Conservation (phyloP, 768 basidiomycete genomes). For the Guyanaporus albipodus region DNA sequence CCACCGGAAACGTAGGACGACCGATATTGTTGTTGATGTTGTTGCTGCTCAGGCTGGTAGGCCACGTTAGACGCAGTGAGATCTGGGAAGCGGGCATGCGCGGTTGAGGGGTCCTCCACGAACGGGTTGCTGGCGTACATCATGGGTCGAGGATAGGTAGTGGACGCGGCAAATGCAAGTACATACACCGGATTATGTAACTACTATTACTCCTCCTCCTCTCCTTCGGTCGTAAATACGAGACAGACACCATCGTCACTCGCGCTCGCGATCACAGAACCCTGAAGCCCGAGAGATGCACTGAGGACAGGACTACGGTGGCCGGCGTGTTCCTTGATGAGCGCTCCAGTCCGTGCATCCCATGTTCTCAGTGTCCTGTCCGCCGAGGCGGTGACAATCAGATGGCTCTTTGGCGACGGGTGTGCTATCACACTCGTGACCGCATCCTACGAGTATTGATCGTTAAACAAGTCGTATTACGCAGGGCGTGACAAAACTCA, state of each 20-base stretch:
- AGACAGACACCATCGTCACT: slow-evolving; percentile 88
- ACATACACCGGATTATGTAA: slow-evolving; percentile 21
- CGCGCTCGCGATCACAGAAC: slow-evolving; percentile 76
- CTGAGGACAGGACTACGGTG: slow-evolving; percentile 75
- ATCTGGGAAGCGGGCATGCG: slow-evolving; percentile 61
- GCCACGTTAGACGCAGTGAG: slow-evolving; percentile 36
- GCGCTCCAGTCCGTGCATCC: slow-evolving; percentile 83
- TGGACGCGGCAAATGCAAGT: no score
- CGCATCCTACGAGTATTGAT: slow-evolving; percentile 60
- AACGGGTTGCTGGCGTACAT: slow-evolving; percentile 70
- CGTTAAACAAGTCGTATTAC: background rate
- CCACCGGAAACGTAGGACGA: background rate
- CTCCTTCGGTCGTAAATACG: slow-evolving; percentile 66
- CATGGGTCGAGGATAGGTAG: background rate
- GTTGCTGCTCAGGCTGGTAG: slow-evolving; percentile 25
- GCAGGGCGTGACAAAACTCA: slow-evolving; percentile 33
- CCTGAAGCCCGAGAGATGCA: slow-evolving; percentile 66
- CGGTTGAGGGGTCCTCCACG: slow-evolving; percentile 45
- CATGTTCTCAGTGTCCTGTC: slow-evolving; percentile 87
- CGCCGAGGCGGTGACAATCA: slow-evolving; percentile 82
- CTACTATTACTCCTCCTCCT: slow-evolving; percentile 7
- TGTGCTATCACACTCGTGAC: slow-evolving; percentile 76
- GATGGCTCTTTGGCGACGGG: slow-evolving; percentile 68
- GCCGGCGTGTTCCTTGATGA: slow-evolving; percentile 77
- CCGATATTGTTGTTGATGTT: slow-evolving; percentile 37